Evolutionary conservation across 805 yeast genomes (phyloP).

Genomic region (Candida tibetensis): DNA sequence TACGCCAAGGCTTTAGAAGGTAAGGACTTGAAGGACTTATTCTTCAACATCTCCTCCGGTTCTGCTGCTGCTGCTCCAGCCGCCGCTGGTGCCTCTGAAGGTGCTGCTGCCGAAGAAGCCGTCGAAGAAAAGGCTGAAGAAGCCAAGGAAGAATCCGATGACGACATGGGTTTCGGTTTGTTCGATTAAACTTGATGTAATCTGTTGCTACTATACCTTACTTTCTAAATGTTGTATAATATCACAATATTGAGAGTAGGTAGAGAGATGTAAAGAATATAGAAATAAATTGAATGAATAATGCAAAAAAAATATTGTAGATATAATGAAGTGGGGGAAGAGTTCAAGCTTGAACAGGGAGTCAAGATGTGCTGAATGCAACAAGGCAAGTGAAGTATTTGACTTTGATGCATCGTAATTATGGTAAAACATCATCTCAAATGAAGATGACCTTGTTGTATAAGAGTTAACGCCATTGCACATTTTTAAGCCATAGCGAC

Average conservation of each 20-base stretch:
- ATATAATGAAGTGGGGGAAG: too few relatives aligned
- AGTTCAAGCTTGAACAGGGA: too few relatives aligned
- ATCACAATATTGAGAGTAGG: constrained; percentile 1
- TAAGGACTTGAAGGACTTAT: constrained; percentile 46
- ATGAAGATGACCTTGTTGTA: too few relatives aligned
- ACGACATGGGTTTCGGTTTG: constrained; percentile 46
- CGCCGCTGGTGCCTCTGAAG: constrained; percentile 35
- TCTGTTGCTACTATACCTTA: neutral
- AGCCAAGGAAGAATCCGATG: constrained; percentile 34
- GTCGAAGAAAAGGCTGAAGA: constrained; percentile 28
- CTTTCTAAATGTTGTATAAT: constrained; percentile 1
- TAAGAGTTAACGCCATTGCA: too few relatives aligned
- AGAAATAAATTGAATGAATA: constrained; percentile 1
- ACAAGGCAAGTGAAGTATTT: too few relatives aligned
- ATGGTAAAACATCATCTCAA: too few relatives aligned
- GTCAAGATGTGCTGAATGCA: too few relatives aligned
- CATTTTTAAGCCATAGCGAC: too few relatives aligned
- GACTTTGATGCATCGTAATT: too few relatives aligned
- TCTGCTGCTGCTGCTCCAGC: constrained; percentile 43
- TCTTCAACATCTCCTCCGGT: constrained; percentile 48
- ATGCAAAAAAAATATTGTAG: neutral
- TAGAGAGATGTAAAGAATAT: neutral
- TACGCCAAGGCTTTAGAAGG: constrained; percentile 48
- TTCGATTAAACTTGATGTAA: constrained; percentile 32
- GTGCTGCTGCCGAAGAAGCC: constrained; percentile 33